Percentiles rank a stretch among this genome's conserved stretches.
phyloP scores from a whole-genome alignment of 169 alveolate genomes.

The Blepharisma undulans region DNA sequence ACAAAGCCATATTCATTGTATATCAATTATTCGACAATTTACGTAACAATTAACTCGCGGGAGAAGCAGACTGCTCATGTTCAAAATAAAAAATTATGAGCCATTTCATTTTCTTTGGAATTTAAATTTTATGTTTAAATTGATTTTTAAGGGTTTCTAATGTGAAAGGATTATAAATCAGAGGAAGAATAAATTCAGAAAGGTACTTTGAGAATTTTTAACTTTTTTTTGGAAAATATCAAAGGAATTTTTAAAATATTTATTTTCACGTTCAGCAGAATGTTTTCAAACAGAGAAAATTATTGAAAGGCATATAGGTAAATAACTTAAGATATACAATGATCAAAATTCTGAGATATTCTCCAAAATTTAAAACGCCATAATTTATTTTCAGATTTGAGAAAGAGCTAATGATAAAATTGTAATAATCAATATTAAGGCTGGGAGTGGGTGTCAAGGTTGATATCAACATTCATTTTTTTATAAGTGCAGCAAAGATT shows the following conservation, averaged over 20 bases:
- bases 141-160: background rate
- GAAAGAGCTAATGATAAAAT: too few species aligned
- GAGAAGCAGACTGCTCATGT: background rate
- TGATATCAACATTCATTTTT: too few species aligned
- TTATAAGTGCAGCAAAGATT: too few species aligned
- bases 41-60: background rate
- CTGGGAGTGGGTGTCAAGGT: too few species aligned
- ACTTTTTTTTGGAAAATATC: too few species aligned
- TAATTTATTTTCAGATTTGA: background rate
- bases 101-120: background rate
- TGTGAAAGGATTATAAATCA: background rate
- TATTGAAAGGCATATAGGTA: background rate
- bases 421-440: too few species aligned
- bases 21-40: background rate
- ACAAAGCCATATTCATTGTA: background rate
- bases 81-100: background rate
- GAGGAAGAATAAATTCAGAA: background rate
- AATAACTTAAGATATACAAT: too few species aligned
- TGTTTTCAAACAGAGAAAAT: too few species aligned
- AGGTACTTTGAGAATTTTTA: too few species aligned
- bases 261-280: too few species aligned
- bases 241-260: too few species aligned
- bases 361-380: background rate
- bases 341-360: background rate
- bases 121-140: background rate